Conservation (phyloP, 1,284 basidiomycete species). For the Ganoderma meredithae region DNA sequence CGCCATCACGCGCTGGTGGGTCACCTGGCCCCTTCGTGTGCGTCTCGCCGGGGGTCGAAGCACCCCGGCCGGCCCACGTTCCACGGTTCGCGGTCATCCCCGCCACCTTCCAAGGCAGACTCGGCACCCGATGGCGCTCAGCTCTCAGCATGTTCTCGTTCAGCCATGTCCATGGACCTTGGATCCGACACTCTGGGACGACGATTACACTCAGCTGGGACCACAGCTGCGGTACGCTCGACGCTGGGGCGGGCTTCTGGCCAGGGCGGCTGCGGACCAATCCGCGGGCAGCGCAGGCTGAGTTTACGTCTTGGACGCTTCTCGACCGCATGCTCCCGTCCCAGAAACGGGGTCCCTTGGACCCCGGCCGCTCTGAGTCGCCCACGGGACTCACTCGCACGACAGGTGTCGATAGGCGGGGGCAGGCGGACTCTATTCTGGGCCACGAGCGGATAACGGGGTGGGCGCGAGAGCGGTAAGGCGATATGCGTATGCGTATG, state of each 20-base stretch:
- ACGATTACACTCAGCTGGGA: neutral
- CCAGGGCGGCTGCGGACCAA: neutral
- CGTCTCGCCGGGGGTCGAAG: slow-evolving; percentile 4
- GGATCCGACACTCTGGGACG: neutral
- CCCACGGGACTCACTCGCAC: slow-evolving; percentile 10
- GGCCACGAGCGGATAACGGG: slow-evolving; percentile 9
- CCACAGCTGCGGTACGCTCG: neutral
- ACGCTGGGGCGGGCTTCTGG: neutral
- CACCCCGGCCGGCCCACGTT: neutral
- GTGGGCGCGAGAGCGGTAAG: neutral
- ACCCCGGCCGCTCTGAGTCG: slow-evolving; percentile 18
- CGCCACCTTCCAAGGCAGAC: too few species aligned
- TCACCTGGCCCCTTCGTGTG: neutral
- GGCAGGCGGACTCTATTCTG: slow-evolving; percentile 20
- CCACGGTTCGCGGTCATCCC: too few species aligned
- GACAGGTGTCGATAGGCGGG: slow-evolving; percentile 4
- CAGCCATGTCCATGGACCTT: neutral
- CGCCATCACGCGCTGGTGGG: neutral
- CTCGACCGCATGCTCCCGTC: slow-evolving; percentile 12
- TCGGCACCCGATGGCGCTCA: too few species aligned
- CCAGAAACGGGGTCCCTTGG: slow-evolving; percentile 25
- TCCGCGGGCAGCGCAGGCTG: slow-evolving; percentile 8
- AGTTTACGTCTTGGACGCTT: slow-evolving; percentile 9
- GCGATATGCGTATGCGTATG: neutral
- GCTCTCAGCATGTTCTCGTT: neutral